Percentiles rank a stretch among this genome's conserved stretches.
These are phyloP conservation scores for Trichosporon sp. DNA, from an alignment of 1,284 basidiomycete species.

Conservation along the genomic window DNA sequence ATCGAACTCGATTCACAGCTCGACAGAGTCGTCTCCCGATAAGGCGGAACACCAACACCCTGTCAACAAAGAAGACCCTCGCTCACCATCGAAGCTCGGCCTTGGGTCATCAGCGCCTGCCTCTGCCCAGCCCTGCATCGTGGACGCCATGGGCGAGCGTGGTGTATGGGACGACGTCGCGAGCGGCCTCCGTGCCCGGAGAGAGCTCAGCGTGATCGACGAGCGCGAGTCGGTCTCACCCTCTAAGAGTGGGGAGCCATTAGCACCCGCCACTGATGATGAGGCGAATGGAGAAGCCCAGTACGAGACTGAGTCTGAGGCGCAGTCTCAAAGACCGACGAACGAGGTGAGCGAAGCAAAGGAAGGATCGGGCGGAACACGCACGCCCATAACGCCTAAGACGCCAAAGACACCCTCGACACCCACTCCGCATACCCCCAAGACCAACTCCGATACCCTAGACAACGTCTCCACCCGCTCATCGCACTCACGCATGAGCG, in stretches of 20 bases:
- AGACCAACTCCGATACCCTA: neutral
- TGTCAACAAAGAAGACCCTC: neutral
- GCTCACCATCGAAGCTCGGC: conserved; percentile 35
- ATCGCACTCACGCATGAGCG: neutral
- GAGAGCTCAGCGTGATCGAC: conserved; percentile 55
- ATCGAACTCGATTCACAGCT: conserved; percentile 26
- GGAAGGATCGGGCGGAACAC: neutral
- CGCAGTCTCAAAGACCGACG: neutral
- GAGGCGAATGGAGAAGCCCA: conserved; percentile 17
- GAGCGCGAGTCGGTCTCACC: conserved; percentile 37
- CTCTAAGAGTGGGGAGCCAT: conserved; percentile 16
- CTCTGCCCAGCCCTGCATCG: conserved; percentile 28
- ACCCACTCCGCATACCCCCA: neutral
- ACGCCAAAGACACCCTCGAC: neutral
- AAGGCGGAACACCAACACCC: conserved; percentile 5
- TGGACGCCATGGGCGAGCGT: conserved; percentile 42
- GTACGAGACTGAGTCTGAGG: neutral
- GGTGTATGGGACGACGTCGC: conserved; percentile 38
- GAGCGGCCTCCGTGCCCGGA: conserved; percentile 33
- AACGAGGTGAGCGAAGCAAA: neutral
- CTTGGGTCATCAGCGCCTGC: conserved; percentile 28
- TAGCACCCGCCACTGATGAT: neutral
- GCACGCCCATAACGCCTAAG: neutral
- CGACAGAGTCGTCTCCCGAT: conserved; percentile 30
- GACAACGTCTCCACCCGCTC: neutral